Percentiles rank a stretch among this genome's conserved stretches.
Conservation (phyloP, 345 rosid genomes). For the Aquilaria sinensis region DNA sequence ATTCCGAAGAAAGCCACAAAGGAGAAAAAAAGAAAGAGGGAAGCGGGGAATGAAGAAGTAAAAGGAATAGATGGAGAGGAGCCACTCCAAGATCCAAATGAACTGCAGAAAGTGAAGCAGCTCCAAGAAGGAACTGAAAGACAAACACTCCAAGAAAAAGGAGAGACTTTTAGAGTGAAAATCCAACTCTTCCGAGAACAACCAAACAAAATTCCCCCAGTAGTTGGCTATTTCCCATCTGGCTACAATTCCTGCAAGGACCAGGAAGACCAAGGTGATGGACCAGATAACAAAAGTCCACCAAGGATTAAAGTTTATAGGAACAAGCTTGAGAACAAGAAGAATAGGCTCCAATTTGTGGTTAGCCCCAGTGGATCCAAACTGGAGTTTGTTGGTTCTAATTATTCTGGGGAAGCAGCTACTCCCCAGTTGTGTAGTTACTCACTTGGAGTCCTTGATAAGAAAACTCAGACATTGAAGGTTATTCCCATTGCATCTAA, state of each 20-base stretch:
- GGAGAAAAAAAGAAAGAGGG: slow-evolving; percentile 13
- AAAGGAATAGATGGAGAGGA: background rate
- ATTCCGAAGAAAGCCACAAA: slow-evolving; percentile 1
- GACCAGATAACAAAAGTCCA: background rate
- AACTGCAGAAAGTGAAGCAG: background rate
- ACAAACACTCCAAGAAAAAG: background rate
- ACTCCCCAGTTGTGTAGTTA: slow-evolving; percentile 55
- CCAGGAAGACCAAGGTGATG: background rate
- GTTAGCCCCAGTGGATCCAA: slow-evolving; percentile 52
- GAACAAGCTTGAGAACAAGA: slow-evolving; percentile 29
- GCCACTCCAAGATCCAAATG: no score
- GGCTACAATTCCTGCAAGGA: slow-evolving; percentile 41
- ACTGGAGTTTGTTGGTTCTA: slow-evolving; percentile 74
- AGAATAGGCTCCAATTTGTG: slow-evolving; percentile 53
- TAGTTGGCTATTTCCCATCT: slow-evolving; percentile 75
- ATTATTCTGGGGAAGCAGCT: slow-evolving; percentile 56
- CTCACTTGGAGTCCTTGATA: slow-evolving; percentile 70
- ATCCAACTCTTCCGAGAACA: slow-evolving; percentile 34
- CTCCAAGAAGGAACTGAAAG: background rate
- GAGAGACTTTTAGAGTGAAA: slow-evolving; percentile 20
- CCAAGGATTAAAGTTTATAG: slow-evolving; percentile 41
- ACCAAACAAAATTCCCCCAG: slow-evolving; percentile 43
- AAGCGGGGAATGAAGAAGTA: slow-evolving; percentile 7
- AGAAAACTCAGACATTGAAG: slow-evolving; percentile 47
- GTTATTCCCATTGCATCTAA: slow-evolving; percentile 70